A percentile compares a stretch with the other conserved stretches of the same genome.
These are phyloP conservation scores for Penicillium canariense DNA, from an alignment of 495 filamentous ascomycete species.

Conservation along the genomic window DNA sequence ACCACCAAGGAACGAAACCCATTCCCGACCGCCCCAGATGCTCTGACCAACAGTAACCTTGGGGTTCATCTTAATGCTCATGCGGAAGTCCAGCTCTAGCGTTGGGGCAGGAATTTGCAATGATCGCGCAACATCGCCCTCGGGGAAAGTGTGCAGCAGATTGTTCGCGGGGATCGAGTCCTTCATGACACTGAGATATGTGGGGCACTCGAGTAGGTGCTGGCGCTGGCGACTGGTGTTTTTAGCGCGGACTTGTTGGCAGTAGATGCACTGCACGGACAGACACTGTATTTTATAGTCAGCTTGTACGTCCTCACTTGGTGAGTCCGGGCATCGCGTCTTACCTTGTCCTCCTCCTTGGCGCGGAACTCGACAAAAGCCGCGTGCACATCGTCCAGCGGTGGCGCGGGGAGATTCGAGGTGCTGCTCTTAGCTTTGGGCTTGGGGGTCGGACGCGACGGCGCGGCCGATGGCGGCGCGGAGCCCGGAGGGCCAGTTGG, in stretches of 20 bases:
- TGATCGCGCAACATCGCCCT: conserved; percentile 51
- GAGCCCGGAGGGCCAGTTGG: conserved; percentile 29
- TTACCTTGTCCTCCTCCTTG: conserved; percentile 58
- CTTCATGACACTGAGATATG: conserved; percentile 57
- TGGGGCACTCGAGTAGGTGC: conserved; percentile 54
- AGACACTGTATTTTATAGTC: conserved; percentile 40
- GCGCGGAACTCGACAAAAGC: conserved; percentile 57
- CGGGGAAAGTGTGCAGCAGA: conserved; percentile 54
- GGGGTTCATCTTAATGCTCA: conserved; percentile 59
- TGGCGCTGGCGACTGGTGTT: conserved; percentile 57
- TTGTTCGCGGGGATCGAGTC: conserved; percentile 59
- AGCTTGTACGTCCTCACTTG: background rate
- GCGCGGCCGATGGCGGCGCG: conserved; percentile 30
- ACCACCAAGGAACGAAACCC: conserved; percentile 56
- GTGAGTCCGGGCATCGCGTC: background rate
- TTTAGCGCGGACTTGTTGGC: conserved; percentile 56
- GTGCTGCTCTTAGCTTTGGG: conserved; percentile 39
- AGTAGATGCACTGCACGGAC: conserved; percentile 58
- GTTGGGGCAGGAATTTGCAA: conserved; percentile 54
- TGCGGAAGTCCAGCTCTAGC: conserved; percentile 60
- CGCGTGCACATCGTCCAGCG: conserved; percentile 53
- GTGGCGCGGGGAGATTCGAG: conserved; percentile 44
- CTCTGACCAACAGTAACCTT: conserved; percentile 52
- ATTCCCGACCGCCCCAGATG: conserved; percentile 56
- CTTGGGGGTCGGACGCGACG: conserved; percentile 43